Evolutionary conservation across 2,329 filamentous ascomycete genomes (phyloP).

Genomic region (Pseudogymnoascus sp.): DNA sequence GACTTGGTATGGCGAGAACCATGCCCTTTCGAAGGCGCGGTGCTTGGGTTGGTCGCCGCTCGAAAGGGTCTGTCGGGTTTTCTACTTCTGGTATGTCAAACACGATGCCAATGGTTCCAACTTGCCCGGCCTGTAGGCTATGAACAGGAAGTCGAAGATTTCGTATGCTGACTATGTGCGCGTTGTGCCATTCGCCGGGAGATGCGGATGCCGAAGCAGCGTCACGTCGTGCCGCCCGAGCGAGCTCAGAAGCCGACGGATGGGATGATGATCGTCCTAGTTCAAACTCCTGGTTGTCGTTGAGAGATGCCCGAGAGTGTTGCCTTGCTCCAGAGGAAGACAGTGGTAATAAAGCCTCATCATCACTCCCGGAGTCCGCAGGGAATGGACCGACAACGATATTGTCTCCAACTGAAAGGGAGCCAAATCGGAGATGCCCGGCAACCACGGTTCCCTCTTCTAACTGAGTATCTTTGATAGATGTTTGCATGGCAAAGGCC

Average conservation of each 20-base stretch:
- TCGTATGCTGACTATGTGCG: slow-evolving; percentile 75
- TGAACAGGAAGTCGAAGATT: slow-evolving; percentile 80
- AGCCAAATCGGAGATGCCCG: slow-evolving; percentile 74
- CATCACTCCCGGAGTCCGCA: slow-evolving; percentile 40
- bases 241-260: slow-evolving; percentile 45
- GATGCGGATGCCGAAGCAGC: slow-evolving; percentile 40
- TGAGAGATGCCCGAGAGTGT: background rate
- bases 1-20: slow-evolving; percentile 60
- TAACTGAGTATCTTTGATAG: slow-evolving; percentile 33
- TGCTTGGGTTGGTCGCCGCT: slow-evolving; percentile 25
- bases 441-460: slow-evolving; percentile 67
- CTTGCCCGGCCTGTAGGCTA: slow-evolving; percentile 68
- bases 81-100: slow-evolving; percentile 39
- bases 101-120: slow-evolving; percentile 77
- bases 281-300: slow-evolving; percentile 26
- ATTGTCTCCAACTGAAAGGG: slow-evolving; percentile 66
- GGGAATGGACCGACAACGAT: slow-evolving; percentile 74
- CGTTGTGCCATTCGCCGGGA: slow-evolving; percentile 68
- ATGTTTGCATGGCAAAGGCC: slow-evolving; percentile 44
- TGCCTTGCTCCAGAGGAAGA: background rate
- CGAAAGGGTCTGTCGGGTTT: slow-evolving; percentile 25
- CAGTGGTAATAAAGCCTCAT: slow-evolving; percentile 6
- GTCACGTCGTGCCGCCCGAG: slow-evolving; percentile 40
- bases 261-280: slow-evolving; percentile 37
- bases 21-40: slow-evolving; percentile 67